These are phyloP conservation scores for Blastomyces percursus DNA, from an alignment of 2,329 filamentous ascomycete species.

Conservation along the genomic window DNA sequence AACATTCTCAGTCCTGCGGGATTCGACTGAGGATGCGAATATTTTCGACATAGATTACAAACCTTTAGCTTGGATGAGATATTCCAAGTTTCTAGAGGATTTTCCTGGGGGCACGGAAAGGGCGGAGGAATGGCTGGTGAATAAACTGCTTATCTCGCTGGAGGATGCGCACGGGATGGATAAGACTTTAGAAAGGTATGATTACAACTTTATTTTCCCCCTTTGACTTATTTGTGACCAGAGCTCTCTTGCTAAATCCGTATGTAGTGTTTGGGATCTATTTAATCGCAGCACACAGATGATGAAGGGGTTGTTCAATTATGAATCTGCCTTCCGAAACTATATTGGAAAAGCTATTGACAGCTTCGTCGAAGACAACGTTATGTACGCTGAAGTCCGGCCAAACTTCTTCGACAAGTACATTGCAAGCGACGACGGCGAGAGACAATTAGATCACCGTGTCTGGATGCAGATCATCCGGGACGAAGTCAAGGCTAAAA, in stretches of 20 bases:
- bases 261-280: constrained; percentile 5
- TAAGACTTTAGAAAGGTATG: constrained; percentile 4
- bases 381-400: constrained; percentile 7
- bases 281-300: constrained; percentile 8
- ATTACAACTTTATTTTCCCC: background rate
- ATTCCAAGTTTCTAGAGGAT: constrained; percentile 1
- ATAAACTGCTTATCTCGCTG: background rate
- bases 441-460: constrained; percentile 3
- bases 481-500: background rate
- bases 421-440: constrained; percentile 4
- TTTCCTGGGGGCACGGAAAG: background rate
- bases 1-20: constrained; percentile 4
- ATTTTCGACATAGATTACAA: background rate
- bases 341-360: constrained; percentile 4
- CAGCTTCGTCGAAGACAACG: constrained; percentile 4
- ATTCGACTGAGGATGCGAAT: background rate
- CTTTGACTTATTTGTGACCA: no score
- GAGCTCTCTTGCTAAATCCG: background rate
- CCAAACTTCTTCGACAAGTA: constrained; percentile 7
- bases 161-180: constrained; percentile 3
- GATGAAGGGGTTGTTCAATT: constrained; percentile 8
- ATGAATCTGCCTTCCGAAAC: constrained; percentile 5
- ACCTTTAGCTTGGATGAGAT: constrained; percentile 5
- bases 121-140: constrained; percentile 6
- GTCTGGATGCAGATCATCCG: constrained; percentile 3